Base-by-base conservation (phyloP, 1,284 basidiomycete genomes). In the Moniliella sp. region DNA sequence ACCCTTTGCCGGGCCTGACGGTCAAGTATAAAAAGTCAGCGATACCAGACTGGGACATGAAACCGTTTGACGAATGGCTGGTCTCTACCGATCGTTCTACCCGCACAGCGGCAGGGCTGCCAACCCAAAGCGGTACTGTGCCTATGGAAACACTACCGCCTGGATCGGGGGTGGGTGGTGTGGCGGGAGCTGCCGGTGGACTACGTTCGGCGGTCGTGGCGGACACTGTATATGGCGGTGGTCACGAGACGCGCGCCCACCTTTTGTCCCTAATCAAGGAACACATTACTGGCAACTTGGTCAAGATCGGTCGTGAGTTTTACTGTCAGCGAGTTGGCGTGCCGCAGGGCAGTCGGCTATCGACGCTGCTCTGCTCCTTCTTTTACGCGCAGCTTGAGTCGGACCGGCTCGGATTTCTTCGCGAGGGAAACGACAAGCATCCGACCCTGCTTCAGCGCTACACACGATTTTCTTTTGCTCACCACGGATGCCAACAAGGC, bases 331-430 rank as follows among this genome's bases (percentile, higher is more conserved):
- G 70, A 5, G 70, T 80, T 8, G 91, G 91, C 0, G 94, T 97
- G 17, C 84, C 91, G 0, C 91, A 97, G 59, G 91, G 91, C 10
- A 93, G 84, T 0, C 73, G 82, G 15, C 63, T 97, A 16, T 91
- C 83, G 4, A 73, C 78, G 1, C 55, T 94, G 17, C 64, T 99
- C 1, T 99, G 91, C 33, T 50, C 43, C 28, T 43, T 54, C 61
- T 91, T 84, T 61, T 94, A 94, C 42, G 84, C 82, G 1, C 75
- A 86, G 48, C 67, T 97, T 44, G 91, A 94, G 61, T 67, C 64
- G 15, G 64, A 61, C 4, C 65, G 71, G 39, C 66, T 76, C n/a
- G 48, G 59, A 2, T 79, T 75, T 40, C 69, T 69, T 31, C 58
- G 64, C 0, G 61, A 70, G n/a, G n/a, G n/a, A 23, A 76, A 73